phyloP scores from a whole-genome alignment of 2,329 filamentous ascomycete genomes.

The Claviceps lovelessii region DNA sequence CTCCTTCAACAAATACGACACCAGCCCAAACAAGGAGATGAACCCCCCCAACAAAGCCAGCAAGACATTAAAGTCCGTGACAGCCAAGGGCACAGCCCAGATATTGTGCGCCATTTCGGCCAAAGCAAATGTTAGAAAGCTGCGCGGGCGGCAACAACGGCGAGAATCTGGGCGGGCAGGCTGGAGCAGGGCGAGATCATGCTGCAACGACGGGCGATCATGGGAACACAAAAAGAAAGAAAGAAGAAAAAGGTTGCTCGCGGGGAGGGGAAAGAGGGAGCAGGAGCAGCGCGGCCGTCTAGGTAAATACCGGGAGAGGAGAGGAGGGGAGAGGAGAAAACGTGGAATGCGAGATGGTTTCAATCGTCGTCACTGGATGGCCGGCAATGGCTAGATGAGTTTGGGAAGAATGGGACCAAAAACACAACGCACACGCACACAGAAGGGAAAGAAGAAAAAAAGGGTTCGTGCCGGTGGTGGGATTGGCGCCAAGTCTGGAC shows the following conservation, averaged over 20 bases:
- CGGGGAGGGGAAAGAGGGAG: neutral
- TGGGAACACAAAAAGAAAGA: neutral
- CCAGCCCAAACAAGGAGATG: slow-evolving; percentile 76
- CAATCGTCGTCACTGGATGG: neutral
- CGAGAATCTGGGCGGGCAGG: slow-evolving; percentile 1
- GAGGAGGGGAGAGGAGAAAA: neutral
- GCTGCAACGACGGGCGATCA: neutral
- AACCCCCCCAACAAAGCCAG: slow-evolving; percentile 72
- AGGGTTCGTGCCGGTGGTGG: neutral
- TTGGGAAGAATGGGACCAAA: neutral
- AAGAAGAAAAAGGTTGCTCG: no score
- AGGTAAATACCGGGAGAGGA: no score
- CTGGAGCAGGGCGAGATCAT: slow-evolving; percentile 5
- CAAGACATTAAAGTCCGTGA: slow-evolving; percentile 73
- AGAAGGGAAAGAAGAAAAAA: neutral
- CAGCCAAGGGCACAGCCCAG: slow-evolving; percentile 31
- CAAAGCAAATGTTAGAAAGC: slow-evolving; percentile 10
- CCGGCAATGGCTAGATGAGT: neutral
- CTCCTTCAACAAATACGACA: slow-evolving; percentile 82
- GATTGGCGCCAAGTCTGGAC: neutral
- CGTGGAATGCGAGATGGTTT: neutral
- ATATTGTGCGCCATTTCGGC: slow-evolving; percentile 12
- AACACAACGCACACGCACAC: no score
- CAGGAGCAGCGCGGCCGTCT: no score
- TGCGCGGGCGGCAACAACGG: neutral